These are phyloP conservation scores for Metschnikowia similis DNA, from an alignment of 805 yeast genomes.

Conservation along the genomic window DNA sequence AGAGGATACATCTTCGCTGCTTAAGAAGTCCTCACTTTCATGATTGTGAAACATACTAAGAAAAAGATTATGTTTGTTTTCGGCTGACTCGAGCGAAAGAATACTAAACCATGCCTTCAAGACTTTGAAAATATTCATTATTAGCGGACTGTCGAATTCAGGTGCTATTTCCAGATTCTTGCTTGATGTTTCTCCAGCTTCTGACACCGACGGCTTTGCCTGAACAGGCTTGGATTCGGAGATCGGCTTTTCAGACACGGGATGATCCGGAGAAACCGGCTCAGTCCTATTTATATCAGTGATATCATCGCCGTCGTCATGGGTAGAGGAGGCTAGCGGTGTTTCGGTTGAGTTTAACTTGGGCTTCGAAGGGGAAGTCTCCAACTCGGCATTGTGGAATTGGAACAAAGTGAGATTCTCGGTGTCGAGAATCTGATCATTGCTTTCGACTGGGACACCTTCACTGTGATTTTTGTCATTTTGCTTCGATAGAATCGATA, in stretches of 20 bases:
- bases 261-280: background rate
- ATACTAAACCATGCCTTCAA: conserved; percentile 22
- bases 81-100: conserved; percentile 9
- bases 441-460: background rate
- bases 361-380: background rate
- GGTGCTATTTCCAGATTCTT: background rate
- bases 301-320: conserved; percentile 20
- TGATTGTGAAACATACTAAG: conserved; percentile 19
- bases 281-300: background rate
- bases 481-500: background rate
- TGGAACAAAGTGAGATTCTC: background rate
- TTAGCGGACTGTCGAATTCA: background rate
- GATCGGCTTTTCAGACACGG: background rate
- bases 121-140: conserved; percentile 18
- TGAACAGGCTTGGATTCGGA: background rate
- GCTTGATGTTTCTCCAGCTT: background rate
- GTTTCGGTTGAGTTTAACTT: too few relatives aligned
- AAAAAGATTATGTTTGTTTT: conserved; percentile 10
- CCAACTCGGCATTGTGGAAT: conserved; percentile 1
- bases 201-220: background rate
- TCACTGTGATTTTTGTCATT: background rate
- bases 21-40: conserved; percentile 13
- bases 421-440: background rate
- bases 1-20: conserved; percentile 12
- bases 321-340: conserved; percentile 2